These are phyloP conservation scores for Trichoderma breve DNA, from an alignment of 2,329 filamentous ascomycete species.

Conservation along the genomic window DNA sequence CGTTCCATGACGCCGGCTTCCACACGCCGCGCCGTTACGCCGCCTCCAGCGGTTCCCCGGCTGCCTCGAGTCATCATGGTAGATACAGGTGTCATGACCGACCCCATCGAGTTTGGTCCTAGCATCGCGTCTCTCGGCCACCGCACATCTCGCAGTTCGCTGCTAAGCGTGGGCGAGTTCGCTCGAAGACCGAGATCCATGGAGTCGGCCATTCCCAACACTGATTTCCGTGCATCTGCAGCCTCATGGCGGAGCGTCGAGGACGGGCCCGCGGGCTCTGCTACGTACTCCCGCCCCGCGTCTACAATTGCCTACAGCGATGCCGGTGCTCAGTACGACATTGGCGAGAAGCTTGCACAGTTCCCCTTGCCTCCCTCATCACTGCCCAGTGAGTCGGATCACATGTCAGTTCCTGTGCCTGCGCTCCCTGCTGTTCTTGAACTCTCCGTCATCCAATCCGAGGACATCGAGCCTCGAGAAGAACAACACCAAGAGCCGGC, in stretches of 20 bases:
- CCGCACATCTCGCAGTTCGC: conserved; percentile 18
- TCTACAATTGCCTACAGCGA: conserved; percentile 53
- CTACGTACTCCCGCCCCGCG: conserved; percentile 40
- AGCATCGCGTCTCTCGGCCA: conserved; percentile 17
- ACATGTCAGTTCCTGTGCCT: conserved; percentile 25
- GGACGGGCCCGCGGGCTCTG: conserved; percentile 19
- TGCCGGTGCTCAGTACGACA: conserved; percentile 51
- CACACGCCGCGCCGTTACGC: conserved; percentile 42
- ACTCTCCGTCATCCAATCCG: conserved; percentile 45
- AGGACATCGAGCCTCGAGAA: conserved; percentile 44
- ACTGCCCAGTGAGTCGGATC: conserved; percentile 22
- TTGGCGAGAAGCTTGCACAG: conserved; percentile 52
- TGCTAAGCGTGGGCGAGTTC: conserved; percentile 29
- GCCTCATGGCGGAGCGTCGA: conserved; percentile 29
- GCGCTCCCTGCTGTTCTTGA: conserved; percentile 40
- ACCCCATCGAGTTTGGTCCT: conserved; percentile 46
- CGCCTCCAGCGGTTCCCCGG: conserved; percentile 48
- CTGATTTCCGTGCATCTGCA: conserved; percentile 26
- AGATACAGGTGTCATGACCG: conserved; percentile 60
- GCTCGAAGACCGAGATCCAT: conserved; percentile 41
- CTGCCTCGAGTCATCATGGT: conserved; percentile 56
- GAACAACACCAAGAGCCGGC: conserved; percentile 31
- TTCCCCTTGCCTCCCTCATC: conserved; percentile 54
- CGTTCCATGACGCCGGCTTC: conserved; percentile 51
- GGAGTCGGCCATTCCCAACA: conserved; percentile 40